Evolutionary conservation across 2,329 filamentous ascomycete species (phyloP), one percentile per base, ranked within the genome.

Genomic region (Aspergillus neotritici): DNA sequence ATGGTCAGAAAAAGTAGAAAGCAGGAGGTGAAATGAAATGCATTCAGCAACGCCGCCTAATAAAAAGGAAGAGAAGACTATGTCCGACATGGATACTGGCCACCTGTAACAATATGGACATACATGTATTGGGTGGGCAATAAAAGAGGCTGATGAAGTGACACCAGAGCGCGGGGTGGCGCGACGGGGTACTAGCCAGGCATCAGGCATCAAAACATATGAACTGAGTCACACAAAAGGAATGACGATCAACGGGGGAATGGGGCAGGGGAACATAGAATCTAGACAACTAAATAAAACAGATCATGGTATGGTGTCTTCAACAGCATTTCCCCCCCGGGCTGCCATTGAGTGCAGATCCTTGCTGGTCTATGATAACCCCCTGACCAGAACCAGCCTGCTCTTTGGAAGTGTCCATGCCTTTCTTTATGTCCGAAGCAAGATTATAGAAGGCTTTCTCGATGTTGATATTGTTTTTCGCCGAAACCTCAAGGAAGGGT

Each of bases 391-490:
- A 58, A 29, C 74, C 68, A 30, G 75, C 69, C 58, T 82, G 78
- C 56, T 93, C 86, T 76, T 91, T 88, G 55, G 83, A 81, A 52
- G 84, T 94, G 68, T 97, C 91, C 70, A 96, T 93, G 68, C 96
- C 83, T 79, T 95, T 95, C 83, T 98, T 98, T 76, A 98, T 97
- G 65, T 97, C 91, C 53, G 86, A 81, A 12, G 93, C 93, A 57
- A 98, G 80, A 66, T 79, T 90, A 76, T 94, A 97, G 68, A 98
- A 98, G 13, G 93, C 93, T 75, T 96, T 90, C 71, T 98, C 93
- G 62, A 98, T 94, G 73, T 98, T 98, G 81, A 95, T 96, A 75
- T 97, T 97, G 75, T 87, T 91, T 79, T 98, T 98, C 53, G 93
- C 93, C 13, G 88, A 94, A 50, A 98, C 93, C 69, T 98, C 93